Evolutionary conservation across 2,329 filamentous ascomycete species (phyloP), one percentile per base, ranked within the genome.

Genomic region (Colletotrichum lupini): DNA sequence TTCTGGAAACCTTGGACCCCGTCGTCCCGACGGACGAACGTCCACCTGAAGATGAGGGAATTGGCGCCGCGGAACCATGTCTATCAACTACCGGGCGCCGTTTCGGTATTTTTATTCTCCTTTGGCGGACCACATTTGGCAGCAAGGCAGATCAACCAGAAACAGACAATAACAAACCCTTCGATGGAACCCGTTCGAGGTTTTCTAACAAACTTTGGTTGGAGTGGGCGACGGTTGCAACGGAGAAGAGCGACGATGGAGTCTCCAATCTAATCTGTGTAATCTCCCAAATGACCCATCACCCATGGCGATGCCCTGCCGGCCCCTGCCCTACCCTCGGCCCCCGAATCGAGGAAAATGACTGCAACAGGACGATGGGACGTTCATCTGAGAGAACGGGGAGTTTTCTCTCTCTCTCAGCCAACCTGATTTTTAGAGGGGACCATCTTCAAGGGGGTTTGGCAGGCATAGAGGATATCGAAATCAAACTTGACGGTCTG

Each of bases 381-480:
- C 69, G 59, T 42, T 49, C 57, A 68, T 59, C 69, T n/a, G 42
- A 64, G 42, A 64, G 52, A 60, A 28, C 46, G 22, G 37, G 56
- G 56, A 22, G 2, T 42, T 16, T 16, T 7, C 8, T 26, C 24
- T 14, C 24, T 14, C 28, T 16, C 26, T 63, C 60, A 53, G 52
- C 37, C 57, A 72, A 63, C 69, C 53, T 68, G 69, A 55, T 69
- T 72, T 68, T 64, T 24, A 46, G 65, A 72, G 69, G 67, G 67
- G 53, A 49, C 68, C 68, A 37, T 9, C 19, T 32, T 4, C 68
- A 19, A 61, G 68, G 69, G 66, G 52, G 53, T 11, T 16, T 42
- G 37, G 5, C 37, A 42, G 16, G 37, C 37, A 42, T 6, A 42
- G 12, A 30, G 42, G 11, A 37, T 59, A 16, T 64, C 56, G 59